phyloP scores from a whole-genome alignment of 192 early-diverging fungal species.

The Coemansia sp. region DNA sequence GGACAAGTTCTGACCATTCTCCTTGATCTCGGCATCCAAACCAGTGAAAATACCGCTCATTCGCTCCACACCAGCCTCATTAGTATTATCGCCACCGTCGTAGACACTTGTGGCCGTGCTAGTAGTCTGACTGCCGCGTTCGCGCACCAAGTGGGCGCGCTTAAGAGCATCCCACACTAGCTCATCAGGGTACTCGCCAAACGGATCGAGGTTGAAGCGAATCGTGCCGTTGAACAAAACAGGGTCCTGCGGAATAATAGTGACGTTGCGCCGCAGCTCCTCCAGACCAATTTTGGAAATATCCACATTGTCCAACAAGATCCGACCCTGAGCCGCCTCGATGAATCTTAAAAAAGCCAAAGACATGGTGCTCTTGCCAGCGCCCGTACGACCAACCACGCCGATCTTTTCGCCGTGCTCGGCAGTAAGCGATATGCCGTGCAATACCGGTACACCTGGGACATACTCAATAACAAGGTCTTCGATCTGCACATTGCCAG shows the following conservation, averaged over 20 bases:
- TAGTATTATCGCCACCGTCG: not conserved
- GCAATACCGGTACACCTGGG: constrained; percentile 75
- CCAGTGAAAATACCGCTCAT: constrained; percentile 45
- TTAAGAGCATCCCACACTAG: too few species aligned
- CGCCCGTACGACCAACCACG: constrained; percentile 86
- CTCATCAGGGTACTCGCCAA: too few species aligned
- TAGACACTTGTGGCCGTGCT: constrained; percentile 2
- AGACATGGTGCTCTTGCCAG: constrained; percentile 75
- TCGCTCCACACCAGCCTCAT: constrained; percentile 11
- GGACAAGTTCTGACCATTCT: constrained; percentile 78
- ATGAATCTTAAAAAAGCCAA: constrained; percentile 77
- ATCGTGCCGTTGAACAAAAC: constrained; percentile 57
- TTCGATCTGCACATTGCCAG: constrained; percentile 71
- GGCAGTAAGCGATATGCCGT: constrained; percentile 71
- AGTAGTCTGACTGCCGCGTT: not conserved
- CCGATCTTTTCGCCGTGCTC: constrained; percentile 79
- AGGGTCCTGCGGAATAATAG: constrained; percentile 91
- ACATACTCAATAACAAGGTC: constrained; percentile 75
- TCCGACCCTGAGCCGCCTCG: constrained; percentile 63
- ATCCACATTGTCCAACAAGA: constrained; percentile 76
- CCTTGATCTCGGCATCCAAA: constrained; percentile 77
- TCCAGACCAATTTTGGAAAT: constrained; percentile 73
- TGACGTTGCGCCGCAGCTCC: constrained; percentile 77
- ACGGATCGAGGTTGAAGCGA: too few species aligned
- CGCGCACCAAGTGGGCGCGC: too few species aligned